Conservation (phyloP, 2,329 filamentous ascomycete genomes). For the Fusarium brachygibbosum region DNA sequence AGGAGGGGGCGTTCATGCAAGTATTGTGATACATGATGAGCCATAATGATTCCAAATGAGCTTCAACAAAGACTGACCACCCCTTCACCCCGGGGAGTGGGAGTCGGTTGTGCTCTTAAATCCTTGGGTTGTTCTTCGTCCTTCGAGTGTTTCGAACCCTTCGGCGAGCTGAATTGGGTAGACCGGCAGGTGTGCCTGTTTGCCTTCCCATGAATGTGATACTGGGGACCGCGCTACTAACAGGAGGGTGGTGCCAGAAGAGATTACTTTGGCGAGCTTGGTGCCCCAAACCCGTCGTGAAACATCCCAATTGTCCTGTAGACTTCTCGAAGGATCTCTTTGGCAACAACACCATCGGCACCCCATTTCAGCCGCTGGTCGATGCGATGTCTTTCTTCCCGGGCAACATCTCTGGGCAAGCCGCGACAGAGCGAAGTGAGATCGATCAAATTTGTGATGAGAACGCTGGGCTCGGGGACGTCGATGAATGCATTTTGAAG, state of each 20-base stretch:
- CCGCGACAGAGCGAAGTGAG: conserved; percentile 47
- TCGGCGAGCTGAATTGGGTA: conserved; percentile 42
- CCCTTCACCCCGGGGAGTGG: conserved; percentile 3
- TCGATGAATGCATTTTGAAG: conserved; percentile 55
- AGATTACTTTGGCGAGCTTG: conserved; percentile 12
- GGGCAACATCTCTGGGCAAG: conserved; percentile 51
- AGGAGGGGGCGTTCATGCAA: background rate
- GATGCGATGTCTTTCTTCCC: conserved; percentile 46
- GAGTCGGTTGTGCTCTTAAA: background rate
- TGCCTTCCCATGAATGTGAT: background rate
- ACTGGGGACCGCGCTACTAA: background rate
- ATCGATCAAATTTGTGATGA: conserved; percentile 53
- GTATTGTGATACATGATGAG: conserved; percentile 8
- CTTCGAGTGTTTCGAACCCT: background rate
- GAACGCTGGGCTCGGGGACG: conserved; percentile 46
- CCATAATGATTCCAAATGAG: conserved; percentile 18
- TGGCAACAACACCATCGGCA: conserved; percentile 44
- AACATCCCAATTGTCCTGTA: conserved; percentile 40
- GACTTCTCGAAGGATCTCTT: conserved; percentile 46
- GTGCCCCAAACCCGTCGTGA: conserved; percentile 25
- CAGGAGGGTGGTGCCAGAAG: background rate
- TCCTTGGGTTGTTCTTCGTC: background rate
- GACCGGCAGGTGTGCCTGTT: conserved; percentile 14
- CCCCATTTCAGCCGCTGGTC: conserved; percentile 52
- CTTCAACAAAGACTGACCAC: background rate